Conservation (phyloP, 2,329 filamentous ascomycete species). For the Aureobasidium melanogenum region DNA sequence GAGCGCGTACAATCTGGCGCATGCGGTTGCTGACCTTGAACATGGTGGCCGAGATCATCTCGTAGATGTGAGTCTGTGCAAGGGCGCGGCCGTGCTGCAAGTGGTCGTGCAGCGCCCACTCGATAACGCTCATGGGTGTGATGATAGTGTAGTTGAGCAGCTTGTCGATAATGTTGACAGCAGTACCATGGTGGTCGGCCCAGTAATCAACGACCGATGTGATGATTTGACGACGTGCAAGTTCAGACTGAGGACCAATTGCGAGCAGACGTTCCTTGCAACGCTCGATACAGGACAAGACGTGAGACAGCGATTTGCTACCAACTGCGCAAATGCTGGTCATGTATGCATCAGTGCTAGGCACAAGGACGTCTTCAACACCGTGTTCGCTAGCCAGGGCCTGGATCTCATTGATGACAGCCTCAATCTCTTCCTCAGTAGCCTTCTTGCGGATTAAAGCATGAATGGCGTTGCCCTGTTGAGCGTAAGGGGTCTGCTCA, state of each 20-base stretch:
- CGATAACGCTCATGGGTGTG: slow-evolving; percentile 72
- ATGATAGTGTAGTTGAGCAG: slow-evolving; percentile 95
- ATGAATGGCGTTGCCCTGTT: slow-evolving; percentile 75
- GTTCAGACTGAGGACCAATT: slow-evolving; percentile 64
- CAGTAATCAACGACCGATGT: slow-evolving; percentile 87
- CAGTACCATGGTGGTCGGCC: slow-evolving; percentile 84
- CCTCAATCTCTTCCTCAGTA: slow-evolving; percentile 75
- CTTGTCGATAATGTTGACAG: slow-evolving; percentile 89
- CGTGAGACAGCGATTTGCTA: slow-evolving; percentile 91
- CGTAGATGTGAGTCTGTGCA: slow-evolving; percentile 69
- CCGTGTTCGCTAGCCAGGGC: slow-evolving; percentile 62
- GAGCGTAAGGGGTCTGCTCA: slow-evolving; percentile 67
- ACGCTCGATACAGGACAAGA: slow-evolving; percentile 89
- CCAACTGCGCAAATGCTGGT: slow-evolving; percentile 90
- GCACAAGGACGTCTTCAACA: slow-evolving; percentile 64
- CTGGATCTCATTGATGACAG: slow-evolving; percentile 71
- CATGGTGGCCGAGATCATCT: slow-evolving; percentile 82
- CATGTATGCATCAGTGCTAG: slow-evolving; percentile 89
- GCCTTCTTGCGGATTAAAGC: slow-evolving; percentile 75
- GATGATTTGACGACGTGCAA: slow-evolving; percentile 79
- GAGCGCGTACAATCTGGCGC: slow-evolving; percentile 64
- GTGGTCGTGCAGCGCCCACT: slow-evolving; percentile 74
- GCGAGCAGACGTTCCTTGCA: slow-evolving; percentile 81
- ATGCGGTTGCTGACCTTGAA: slow-evolving; percentile 82
- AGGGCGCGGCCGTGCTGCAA: slow-evolving; percentile 49